Evolutionary conservation across 345 rosid species (phyloP).

Genomic region (Passiflora organensis): DNA sequence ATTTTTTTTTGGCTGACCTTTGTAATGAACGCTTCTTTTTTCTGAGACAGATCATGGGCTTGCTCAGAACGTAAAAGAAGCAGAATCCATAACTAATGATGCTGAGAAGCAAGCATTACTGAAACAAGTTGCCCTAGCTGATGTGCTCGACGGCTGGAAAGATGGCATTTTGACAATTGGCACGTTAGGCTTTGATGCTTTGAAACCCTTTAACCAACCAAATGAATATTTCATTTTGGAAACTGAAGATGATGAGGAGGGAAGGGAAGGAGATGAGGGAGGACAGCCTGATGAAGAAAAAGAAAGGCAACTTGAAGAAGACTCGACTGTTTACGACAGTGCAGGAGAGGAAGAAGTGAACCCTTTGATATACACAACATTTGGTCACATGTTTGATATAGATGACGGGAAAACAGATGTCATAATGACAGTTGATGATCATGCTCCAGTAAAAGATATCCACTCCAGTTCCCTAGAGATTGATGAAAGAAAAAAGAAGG

Average conservation of each 20-base stretch:
- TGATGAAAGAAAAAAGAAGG: slow-evolving; percentile 33
- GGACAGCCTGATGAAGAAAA: slow-evolving; percentile 22
- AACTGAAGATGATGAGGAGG: slow-evolving; percentile 20
- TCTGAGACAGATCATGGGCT: slow-evolving; percentile 34
- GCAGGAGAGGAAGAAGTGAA: slow-evolving; percentile 39
- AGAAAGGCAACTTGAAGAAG: slow-evolving; percentile 12
- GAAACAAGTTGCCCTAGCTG: slow-evolving; percentile 58
- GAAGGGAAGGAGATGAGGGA: slow-evolving; percentile 15
- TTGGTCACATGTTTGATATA: slow-evolving; percentile 16
- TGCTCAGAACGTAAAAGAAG: slow-evolving; percentile 44
- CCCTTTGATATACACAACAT: slow-evolving; percentile 52
- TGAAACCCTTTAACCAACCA: slow-evolving; percentile 35
- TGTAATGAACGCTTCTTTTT: background rate
- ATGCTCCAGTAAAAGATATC: background rate
- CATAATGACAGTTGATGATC: slow-evolving; percentile 20
- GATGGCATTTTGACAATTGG: slow-evolving; percentile 83
- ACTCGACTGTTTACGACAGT: slow-evolving; percentile 7
- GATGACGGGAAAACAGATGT: slow-evolving; percentile 12
- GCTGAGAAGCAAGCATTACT: slow-evolving; percentile 54
- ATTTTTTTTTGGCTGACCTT: background rate
- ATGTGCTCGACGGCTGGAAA: slow-evolving; percentile 72
- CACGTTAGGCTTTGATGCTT: slow-evolving; percentile 72
- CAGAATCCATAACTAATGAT: slow-evolving; percentile 44
- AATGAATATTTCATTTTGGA: slow-evolving; percentile 22
- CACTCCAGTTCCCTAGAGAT: slow-evolving; percentile 14